Evolutionary conservation across 768 basidiomycete genomes (phyloP), one percentile per base, ranked within the genome.

Genomic region (Termitomyces sp.): DNA sequence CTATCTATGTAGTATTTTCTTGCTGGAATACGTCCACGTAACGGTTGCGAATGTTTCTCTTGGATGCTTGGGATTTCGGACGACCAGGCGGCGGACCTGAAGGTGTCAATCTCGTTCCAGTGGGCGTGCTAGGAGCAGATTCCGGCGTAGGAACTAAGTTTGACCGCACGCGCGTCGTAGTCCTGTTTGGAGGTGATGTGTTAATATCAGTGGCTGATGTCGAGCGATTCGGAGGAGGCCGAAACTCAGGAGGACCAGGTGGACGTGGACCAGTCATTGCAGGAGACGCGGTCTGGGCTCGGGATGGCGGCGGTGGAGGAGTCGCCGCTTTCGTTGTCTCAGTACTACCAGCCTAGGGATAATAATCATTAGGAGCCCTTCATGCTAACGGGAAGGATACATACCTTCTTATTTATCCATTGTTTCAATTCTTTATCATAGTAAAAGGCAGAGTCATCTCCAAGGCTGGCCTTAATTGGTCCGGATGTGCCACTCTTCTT

Each of bases 351-450:
- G 50, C 50, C 84, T 85, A 62, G 75, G 22, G 54, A 65, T 20
- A n/a, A 53, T 33, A 33, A 50, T 62, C 15, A 58, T n/a, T 50
- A 46, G 55, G n/a, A 66, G 44, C 7, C 35, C 24, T 36, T 39
- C 24, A 44, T 50, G 9, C 20, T 49, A 54, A 32, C n/a, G 33
- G 61, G 56, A 32, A 59, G 55, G 22, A 9, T 7, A 64, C 75
- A 71, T 62, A 93, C 94, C 78, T 90, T 94, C 75, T 91, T 96
- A 73, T 97, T 95, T 32, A 99, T 88, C 97, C 97, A 99, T 63
- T 90, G 85, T 72, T 96, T 95, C 62, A 89, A 82, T n/a, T 97
- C 94, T 68, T 91, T 88, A 70, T 99, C 97, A 71, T 92, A 99
- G 69, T 93, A 90, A 78, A 98, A 96, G 32, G 87, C 79, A 20